Evolutionary conservation across 441 rosid species (phyloP), one percentile per base, ranked within the genome.

Genomic region (Francoa sonchifolia): DNA sequence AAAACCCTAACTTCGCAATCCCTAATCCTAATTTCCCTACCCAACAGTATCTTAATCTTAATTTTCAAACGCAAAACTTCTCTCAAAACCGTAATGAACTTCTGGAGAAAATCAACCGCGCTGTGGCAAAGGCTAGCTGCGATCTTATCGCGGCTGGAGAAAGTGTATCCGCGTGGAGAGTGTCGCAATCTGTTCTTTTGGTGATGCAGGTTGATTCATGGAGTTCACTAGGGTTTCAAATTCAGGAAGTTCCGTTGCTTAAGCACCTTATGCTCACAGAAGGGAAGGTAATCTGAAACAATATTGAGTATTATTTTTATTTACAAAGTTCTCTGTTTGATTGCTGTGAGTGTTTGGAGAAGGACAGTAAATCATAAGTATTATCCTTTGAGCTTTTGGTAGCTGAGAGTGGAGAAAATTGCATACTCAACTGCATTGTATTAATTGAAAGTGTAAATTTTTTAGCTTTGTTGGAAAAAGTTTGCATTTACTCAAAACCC

Each of bases 161-260:
- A 57, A 56, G 66, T 25, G 88, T 83, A 36, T 68, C 86, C 10
- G 55, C 94, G 0, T 81, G 83, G 75, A 71, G 70, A 60, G 80
- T 81, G 36, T 67, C 76, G 4, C 57, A 62, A 54, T 61, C 68
- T 4, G 89, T 55, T 43, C 51, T 79, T 19, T 28, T 47, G 48
- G 42, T 44, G 2, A 59, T 83, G 54, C 63, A 52, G 61, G 79
- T 59, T 35, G 79, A 81, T 44, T 76, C 95, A 3, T 81, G 96
- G 96, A 73, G 62, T 31, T 66, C 87, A 0, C 55, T 92, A 41
- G 94, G 95, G 5, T 61, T 83, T 33, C 63, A 60, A 46, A 70
- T 83, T 88, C 84, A 74, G 65, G 79, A 72, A 27, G 72, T 87
- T 49, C 86, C 84, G 3, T 58, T 95, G 2, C 71, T 92, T 13